Conservation (phyloP, 2,329 filamentous ascomycete genomes). For the Penicillium concentricum region DNA sequence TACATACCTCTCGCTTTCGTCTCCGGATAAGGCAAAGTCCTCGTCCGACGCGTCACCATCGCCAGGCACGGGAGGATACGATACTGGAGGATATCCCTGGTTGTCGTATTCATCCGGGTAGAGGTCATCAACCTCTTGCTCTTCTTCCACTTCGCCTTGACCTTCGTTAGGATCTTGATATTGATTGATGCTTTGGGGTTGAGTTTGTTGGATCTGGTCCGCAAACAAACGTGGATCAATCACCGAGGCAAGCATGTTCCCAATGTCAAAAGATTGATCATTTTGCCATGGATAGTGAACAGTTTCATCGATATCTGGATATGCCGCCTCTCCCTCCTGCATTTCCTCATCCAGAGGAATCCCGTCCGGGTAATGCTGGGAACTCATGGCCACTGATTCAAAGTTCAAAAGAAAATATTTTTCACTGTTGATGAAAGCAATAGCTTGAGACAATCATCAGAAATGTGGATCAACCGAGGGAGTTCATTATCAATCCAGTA, state of each 20-base stretch:
- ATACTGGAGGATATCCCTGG: background rate
- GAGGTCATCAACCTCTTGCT: conserved; percentile 14
- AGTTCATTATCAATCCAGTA: conserved; percentile 21
- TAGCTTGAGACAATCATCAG: conserved; percentile 1
- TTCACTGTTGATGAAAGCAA: background rate
- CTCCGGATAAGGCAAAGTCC: conserved; percentile 24
- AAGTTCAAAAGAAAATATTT: background rate
- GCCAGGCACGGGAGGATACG: conserved; percentile 7
- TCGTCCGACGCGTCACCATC: conserved; percentile 25
- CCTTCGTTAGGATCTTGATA: background rate
- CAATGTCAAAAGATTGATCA: conserved; percentile 12
- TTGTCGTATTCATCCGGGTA: conserved; percentile 16
- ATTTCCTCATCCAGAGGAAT: conserved; percentile 18
- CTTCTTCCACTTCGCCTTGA: conserved; percentile 9
- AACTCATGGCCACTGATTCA: conserved; percentile 12
- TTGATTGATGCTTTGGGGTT: conserved; percentile 2
- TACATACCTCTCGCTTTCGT: conserved; percentile 29
- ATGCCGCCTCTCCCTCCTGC: conserved; percentile 23
- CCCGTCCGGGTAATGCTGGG: conserved; percentile 15
- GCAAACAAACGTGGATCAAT: conserved; percentile 37
- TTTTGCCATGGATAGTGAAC: conserved; percentile 36
- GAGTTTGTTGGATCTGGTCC: conserved; percentile 19
- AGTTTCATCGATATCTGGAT: conserved; percentile 36
- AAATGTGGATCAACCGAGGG: conserved; percentile 7
- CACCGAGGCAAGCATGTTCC: conserved; percentile 23